Evolutionary conservation across 1,284 basidiomycete genomes (phyloP).

Genomic region (Wallemia ichthyophaga): DNA sequence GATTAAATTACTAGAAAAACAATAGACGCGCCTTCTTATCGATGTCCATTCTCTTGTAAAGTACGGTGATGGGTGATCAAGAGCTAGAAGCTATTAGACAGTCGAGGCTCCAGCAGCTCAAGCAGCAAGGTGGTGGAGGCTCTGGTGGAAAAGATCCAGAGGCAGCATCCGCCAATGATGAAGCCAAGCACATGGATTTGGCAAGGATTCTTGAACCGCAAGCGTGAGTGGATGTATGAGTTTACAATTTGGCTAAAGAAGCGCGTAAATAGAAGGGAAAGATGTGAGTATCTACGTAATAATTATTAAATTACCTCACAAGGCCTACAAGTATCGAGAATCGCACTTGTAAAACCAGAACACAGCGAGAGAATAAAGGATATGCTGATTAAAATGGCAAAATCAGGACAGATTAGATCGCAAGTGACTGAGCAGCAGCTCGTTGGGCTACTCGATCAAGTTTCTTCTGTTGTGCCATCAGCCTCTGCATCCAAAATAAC

Average conservation of each 20-base stretch:
- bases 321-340: neutral
- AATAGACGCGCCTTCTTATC: too few species aligned
- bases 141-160: neutral
- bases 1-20: too few species aligned
- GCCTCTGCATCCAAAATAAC: neutral
- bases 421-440: neutral
- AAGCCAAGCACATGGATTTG: neutral
- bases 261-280: neutral
- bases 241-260: too few species aligned
- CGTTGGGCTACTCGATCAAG: neutral
- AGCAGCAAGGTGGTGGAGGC: neutral
- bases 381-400: neutral
- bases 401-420: neutral
- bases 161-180: neutral
- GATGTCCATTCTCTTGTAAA: too few species aligned
- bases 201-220: neutral
- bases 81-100: neutral
- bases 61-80: neutral
- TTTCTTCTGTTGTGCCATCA: neutral
- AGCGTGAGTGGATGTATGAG: neutral
- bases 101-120: neutral
- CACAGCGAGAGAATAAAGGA: neutral
- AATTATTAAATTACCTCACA: too few species aligned
- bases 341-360: neutral
- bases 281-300: neutral